phyloP scores from a whole-genome alignment of 163 green algal species.

The Picocystis sp. region DNA sequence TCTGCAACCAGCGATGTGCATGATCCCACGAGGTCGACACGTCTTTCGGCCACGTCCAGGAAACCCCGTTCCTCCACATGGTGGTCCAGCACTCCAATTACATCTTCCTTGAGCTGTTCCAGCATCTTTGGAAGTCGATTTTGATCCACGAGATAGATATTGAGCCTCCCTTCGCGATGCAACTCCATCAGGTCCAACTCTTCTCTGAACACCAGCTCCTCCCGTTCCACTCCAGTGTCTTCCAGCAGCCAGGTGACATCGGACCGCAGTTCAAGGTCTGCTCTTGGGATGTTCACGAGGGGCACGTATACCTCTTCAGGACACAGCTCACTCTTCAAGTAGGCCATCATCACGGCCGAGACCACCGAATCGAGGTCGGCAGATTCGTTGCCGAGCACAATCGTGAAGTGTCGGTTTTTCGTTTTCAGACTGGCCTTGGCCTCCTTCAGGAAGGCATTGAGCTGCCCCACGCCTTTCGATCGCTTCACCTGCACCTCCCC shows the following conservation, averaged over 20 bases:
- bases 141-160: no score
- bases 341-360: constrained; percentile 11
- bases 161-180: no score
- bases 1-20: constrained; percentile 14
- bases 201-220: constrained; percentile 9
- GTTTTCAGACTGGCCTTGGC: no score
- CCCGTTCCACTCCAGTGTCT: constrained; percentile 4
- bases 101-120: no score
- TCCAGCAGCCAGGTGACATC: constrained; percentile 17
- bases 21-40: constrained; percentile 7
- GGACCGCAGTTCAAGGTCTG: constrained; percentile 11
- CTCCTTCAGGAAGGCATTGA: no score
- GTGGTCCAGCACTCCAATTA: no score
- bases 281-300: constrained; percentile 11
- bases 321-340: constrained; percentile 2
- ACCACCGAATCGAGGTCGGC: constrained; percentile 18
- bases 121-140: no score
- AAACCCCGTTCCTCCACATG: no score
- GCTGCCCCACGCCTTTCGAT: no score
- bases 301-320: constrained; percentile 5
- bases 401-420: no score
- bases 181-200: constrained; percentile 3
- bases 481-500: no score
- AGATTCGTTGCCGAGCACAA: no score
- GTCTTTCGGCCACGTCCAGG: background rate